phyloP scores from a whole-genome alignment of 2,329 filamentous ascomycete species.

The Tolypocladium sp. region DNA sequence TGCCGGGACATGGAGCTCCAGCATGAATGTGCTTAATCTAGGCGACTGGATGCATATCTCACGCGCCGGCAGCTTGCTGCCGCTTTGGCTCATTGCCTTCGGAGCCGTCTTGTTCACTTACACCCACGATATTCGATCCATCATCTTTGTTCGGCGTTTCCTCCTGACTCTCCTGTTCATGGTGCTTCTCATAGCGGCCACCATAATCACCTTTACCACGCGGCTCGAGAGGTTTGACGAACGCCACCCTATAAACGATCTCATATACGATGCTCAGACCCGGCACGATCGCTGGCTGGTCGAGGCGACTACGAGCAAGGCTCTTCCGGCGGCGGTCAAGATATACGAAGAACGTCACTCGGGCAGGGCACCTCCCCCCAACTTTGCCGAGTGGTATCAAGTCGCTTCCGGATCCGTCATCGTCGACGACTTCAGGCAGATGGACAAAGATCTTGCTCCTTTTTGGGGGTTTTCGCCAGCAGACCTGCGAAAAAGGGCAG shows the following conservation, averaged over 20 bases:
- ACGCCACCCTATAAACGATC: constrained; percentile 37
- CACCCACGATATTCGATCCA: constrained; percentile 29
- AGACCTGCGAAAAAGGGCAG: constrained; percentile 53
- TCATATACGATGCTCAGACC: constrained; percentile 39
- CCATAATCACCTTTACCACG: constrained; percentile 25
- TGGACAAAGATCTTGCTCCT: constrained; percentile 63
- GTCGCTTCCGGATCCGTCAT: constrained; percentile 65
- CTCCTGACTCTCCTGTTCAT: constrained; percentile 29
- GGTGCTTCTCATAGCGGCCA: constrained; percentile 24
- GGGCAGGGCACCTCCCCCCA: constrained; percentile 63
- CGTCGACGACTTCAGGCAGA: constrained; percentile 74
- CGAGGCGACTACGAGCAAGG: constrained; percentile 36
- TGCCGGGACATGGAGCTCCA: constrained; percentile 26
- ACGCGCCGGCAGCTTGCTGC: constrained; percentile 23
- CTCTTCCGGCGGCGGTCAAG: constrained; percentile 33
- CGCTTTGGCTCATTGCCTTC: constrained; percentile 26
- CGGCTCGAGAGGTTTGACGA: constrained; percentile 15
- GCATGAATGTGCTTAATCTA: constrained; percentile 24
- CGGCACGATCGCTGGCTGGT: constrained; percentile 40
- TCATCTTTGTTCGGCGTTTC: constrained; percentile 32
- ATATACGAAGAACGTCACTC: constrained; percentile 45
- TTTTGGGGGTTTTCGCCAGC: constrained; percentile 68
- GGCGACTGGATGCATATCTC: constrained; percentile 38
- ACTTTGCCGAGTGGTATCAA: constrained; percentile 79
- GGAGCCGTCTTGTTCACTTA: constrained; percentile 36